phyloP scores from a whole-genome alignment of 495 filamentous ascomycete genomes.

The Venustampulla echinocandica region DNA sequence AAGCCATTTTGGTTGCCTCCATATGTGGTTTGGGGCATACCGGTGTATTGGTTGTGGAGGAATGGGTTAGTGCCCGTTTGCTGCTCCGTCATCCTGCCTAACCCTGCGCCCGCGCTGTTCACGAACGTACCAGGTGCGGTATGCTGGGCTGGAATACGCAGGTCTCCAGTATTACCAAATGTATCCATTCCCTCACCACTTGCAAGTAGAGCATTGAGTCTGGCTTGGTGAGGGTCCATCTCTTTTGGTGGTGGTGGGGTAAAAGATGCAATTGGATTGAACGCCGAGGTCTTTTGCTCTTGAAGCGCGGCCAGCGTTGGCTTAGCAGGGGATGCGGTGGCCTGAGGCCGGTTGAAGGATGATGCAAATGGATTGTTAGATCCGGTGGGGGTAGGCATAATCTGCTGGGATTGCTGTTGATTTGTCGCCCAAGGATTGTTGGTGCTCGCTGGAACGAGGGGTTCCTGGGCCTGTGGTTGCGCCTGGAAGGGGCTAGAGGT shows the following conservation, averaged over 20 bases:
- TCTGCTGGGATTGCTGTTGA: conserved; percentile 30
- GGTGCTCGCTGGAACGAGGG: conserved; percentile 39
- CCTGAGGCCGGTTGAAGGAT: conserved; percentile 39
- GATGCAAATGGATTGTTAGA: conserved; percentile 93
- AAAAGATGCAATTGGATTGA: conserved; percentile 23
- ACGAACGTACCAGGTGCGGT: conserved; percentile 95
- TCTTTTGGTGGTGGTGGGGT: conserved; percentile 41
- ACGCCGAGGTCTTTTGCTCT: conserved; percentile 55
- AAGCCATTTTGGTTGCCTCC: conserved; percentile 19
- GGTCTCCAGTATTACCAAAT: conserved; percentile 89
- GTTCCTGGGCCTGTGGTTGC: conserved; percentile 17
- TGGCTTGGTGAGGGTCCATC: conserved; percentile 69
- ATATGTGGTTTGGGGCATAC: conserved; percentile 57
- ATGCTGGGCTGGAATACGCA: conserved; percentile 94
- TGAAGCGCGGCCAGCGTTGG: conserved; percentile 59
- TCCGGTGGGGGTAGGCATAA: conserved; percentile 63
- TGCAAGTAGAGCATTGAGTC: conserved; percentile 81
- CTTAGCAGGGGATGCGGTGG: conserved; percentile 44
- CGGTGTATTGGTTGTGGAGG: conserved; percentile 69
- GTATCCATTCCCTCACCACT: conserved; percentile 90
- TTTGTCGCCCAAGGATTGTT: conserved; percentile 76
- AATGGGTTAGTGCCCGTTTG: conserved; percentile 90
- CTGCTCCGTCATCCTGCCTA: conserved; percentile 59
- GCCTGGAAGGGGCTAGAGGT: conserved; percentile 20
- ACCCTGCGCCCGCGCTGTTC: conserved; percentile 79